Evolutionary conservation across 768 basidiomycete species (phyloP), one percentile per base, ranked within the genome.

Genomic region (Lentinula sp.): DNA sequence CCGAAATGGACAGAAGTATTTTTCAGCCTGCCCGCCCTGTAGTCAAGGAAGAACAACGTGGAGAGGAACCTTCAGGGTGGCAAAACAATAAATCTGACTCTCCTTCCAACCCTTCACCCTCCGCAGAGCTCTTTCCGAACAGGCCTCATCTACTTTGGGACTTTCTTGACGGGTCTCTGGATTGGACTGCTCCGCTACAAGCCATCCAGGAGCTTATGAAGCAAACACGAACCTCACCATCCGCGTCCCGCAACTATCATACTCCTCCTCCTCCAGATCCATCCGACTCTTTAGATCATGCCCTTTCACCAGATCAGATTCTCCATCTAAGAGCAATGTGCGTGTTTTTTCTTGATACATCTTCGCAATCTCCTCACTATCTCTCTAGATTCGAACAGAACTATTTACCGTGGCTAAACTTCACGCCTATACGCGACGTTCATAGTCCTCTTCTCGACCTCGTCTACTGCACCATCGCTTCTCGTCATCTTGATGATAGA

Each of bases 371-470:
- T 16, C 11, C n/a, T 6, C 1, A 16, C 6, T 21, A 2, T 28
- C 31, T 31, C 35, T 39, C 16, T 42, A 79, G 76, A 62, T 80
- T 78, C 57, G 74, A 75, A 59, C 69, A 70, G 59, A 70, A 70
- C 18, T 78, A 79, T 61, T 68, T 67, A 5, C 78, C 79, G 5
- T 79, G 78, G 78, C 61, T 79, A 11, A 74, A 71, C 39, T 67
- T 79, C 15, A 73, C 73, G 4, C 75, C 72, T 3, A 62, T 67
- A 28, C 66, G 66, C 53, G 68, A 67, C 4, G 65, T 59, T 45
- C 69, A 71, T 18, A 65, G 65, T 43, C 67, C 71, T 13, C 63
- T 79, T 31, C 68, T 78, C n/a, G 71, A 74, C 49, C 70, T 78
- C 35, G 73, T 78, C 6, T 74, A 78, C 58, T 79, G 78, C 57